phyloP scores from a whole-genome alignment of 371 early-diverging fungal species.

The Catenaria anguillulae region DNA sequence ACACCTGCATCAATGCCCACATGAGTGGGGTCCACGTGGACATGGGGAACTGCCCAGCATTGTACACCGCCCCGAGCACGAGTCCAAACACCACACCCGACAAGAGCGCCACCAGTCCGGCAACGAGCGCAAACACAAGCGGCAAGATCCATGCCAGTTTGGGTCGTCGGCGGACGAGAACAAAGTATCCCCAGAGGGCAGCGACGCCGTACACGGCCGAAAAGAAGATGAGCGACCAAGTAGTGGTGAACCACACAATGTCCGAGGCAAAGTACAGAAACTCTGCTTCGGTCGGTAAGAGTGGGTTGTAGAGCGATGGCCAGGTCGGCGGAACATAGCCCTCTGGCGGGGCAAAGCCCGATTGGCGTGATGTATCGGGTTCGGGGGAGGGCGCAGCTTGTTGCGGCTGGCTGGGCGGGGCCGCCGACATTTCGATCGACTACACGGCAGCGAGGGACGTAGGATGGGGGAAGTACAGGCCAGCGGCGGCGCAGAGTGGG shows the following conservation, averaged over 20 bases:
- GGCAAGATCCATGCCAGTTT: slow-evolving; percentile 36
- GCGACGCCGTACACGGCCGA: slow-evolving; percentile 18
- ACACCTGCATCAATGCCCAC: slow-evolving; percentile 48
- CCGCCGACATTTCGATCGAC: too few relatives aligned
- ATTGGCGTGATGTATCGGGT: too few relatives aligned
- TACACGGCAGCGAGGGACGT: too few relatives aligned
- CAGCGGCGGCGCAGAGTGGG: too few relatives aligned
- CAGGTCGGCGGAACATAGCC: slow-evolving; percentile 40
- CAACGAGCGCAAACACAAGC: slow-evolving; percentile 32
- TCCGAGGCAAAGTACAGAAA: slow-evolving; percentile 27
- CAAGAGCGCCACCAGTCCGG: slow-evolving; percentile 36
- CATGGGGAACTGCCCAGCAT: slow-evolving; percentile 47
- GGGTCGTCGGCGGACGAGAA: slow-evolving; percentile 29
- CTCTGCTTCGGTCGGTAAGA: slow-evolving; percentile 26
- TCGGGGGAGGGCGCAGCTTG: too few relatives aligned
- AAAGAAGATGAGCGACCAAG: slow-evolving; percentile 21
- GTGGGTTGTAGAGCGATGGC: slow-evolving; percentile 51
- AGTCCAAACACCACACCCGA: slow-evolving; percentile 44
- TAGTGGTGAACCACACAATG: slow-evolving; percentile 18
- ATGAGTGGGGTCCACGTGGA: slow-evolving; percentile 51
- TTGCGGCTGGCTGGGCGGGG: too few relatives aligned
- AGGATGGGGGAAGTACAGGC: too few relatives aligned
- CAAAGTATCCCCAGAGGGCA: slow-evolving; percentile 33
- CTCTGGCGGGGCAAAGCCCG: slow-evolving; percentile 33
- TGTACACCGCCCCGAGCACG: slow-evolving; percentile 42